These are phyloP conservation scores for Phanerochaete sordida DNA, from an alignment of 768 basidiomycete species.

Conservation along the genomic window DNA sequence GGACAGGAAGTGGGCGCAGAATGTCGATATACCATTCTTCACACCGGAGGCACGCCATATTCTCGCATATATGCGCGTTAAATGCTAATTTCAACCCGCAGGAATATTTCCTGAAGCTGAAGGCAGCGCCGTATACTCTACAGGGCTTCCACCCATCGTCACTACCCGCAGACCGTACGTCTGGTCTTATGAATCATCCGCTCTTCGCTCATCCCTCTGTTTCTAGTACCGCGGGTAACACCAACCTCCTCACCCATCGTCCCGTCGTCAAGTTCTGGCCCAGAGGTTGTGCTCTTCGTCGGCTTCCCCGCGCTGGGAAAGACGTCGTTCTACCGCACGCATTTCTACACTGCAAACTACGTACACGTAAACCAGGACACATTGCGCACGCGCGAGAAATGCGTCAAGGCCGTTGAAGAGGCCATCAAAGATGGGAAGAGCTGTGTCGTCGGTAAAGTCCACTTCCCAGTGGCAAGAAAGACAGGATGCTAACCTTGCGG, in stretches of 20 bases:
- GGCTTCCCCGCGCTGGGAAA: conserved; percentile 74
- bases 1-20: conserved; percentile 84
- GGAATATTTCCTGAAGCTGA: conserved; percentile 73
- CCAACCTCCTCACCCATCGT: conserved; percentile 50
- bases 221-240: conserved; percentile 44
- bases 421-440: conserved; percentile 53
- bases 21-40: conserved; percentile 66
- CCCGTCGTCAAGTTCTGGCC: conserved; percentile 17
- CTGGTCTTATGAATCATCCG: background rate
- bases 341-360: conserved; percentile 71
- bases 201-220: background rate
- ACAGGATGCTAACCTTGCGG: too few species aligned
- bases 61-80: background rate
- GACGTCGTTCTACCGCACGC: conserved; percentile 66
- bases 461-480: too few species aligned
- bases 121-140: conserved; percentile 43
- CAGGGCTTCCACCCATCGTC: conserved; percentile 67
- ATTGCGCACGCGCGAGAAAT: conserved; percentile 70
- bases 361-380: conserved; percentile 86
- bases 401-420: conserved; percentile 60
- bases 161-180: conserved; percentile 29
- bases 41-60: conserved; percentile 74
- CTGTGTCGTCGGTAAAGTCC: conserved; percentile 69
- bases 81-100: too few species aligned
- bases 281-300: conserved; percentile 58